Conservation (phyloP, 495 filamentous ascomycete species). For the Platismatia glauca region DNA sequence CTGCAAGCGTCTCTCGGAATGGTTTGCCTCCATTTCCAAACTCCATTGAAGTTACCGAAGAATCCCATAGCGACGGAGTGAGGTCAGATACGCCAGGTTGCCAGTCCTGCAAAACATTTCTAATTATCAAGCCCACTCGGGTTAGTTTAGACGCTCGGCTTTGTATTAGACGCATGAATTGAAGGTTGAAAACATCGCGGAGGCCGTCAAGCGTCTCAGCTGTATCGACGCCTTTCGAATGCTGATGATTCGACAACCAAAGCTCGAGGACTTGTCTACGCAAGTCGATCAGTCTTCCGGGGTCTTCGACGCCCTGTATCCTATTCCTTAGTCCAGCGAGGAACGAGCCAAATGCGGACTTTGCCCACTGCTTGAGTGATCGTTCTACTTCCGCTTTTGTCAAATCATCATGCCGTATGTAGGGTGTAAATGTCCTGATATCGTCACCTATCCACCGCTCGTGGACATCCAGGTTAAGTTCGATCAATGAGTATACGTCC, state of each 20-base stretch:
- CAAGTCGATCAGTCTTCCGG: slow-evolving; percentile 57
- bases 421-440: slow-evolving; percentile 79
- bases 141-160: slow-evolving; percentile 50
- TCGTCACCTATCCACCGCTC: slow-evolving; percentile 76
- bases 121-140: slow-evolving; percentile 38
- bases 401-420: slow-evolving; percentile 77
- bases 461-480: slow-evolving; percentile 72
- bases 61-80: slow-evolving; percentile 52
- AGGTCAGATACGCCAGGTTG: slow-evolving; percentile 37
- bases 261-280: slow-evolving; percentile 60
- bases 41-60: slow-evolving; percentile 42
- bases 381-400: slow-evolving; percentile 53
- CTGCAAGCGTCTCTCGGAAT: slow-evolving; percentile 46
- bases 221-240: slow-evolving; percentile 45
- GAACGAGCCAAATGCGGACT: slow-evolving; percentile 55
- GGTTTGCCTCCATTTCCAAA: slow-evolving; percentile 44
- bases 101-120: slow-evolving; percentile 45
- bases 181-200: slow-evolving; percentile 57
- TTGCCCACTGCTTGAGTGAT: slow-evolving; percentile 65
- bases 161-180: slow-evolving; percentile 51
- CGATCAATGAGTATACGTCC: slow-evolving; percentile 53
- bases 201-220: slow-evolving; percentile 58
- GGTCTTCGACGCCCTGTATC: slow-evolving; percentile 49
- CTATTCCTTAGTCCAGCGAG: slow-evolving; percentile 47
- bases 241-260: slow-evolving; percentile 50